Evolutionary conservation across 352 stramenopile genomes (phyloP).

Genomic region (Phytophthora multivora): DNA sequence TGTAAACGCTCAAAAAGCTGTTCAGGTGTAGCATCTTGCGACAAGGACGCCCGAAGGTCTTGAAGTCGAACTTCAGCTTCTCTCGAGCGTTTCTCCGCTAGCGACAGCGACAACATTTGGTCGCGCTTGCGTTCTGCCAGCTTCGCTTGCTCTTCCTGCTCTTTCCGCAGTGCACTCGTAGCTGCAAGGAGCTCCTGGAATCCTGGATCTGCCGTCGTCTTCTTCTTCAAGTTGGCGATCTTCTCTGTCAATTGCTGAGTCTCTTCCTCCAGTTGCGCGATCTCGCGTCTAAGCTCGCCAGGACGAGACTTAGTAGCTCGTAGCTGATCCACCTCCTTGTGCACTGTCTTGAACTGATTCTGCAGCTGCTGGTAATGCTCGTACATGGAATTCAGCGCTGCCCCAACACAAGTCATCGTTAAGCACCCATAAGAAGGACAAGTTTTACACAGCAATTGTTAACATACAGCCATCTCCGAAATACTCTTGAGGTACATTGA

Average conservation of each 20-base stretch:
- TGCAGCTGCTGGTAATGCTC: conserved; percentile 94
- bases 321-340: conserved; percentile 91
- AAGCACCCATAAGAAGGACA: background rate
- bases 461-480: conserved; percentile 84
- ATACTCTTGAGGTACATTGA: conserved; percentile 94
- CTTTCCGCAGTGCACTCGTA: conserved; percentile 91
- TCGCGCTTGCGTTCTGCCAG: conserved; percentile 89
- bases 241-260: conserved; percentile 90
- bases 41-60: conserved; percentile 74
- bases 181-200: conserved; percentile 92
- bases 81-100: conserved; percentile 80
- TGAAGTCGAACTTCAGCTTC: conserved; percentile 77
- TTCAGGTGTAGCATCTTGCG: conserved; percentile 80
- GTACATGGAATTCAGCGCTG: conserved; percentile 77
- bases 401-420: conserved; percentile 1
- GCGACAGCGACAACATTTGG: conserved; percentile 85
- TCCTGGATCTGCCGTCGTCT: conserved; percentile 57
- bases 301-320: conserved; percentile 78
- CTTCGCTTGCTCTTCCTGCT: conserved; percentile 95
- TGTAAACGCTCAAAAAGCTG: conserved; percentile 88
- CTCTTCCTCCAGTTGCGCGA: conserved; percentile 92
- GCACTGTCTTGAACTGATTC: conserved; percentile 90
- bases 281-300: conserved; percentile 89
- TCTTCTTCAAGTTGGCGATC: conserved; percentile 90
- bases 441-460: background rate